Conservation (phyloP, 208 protist species). For the Endotrypanum monterogeii region DNA sequence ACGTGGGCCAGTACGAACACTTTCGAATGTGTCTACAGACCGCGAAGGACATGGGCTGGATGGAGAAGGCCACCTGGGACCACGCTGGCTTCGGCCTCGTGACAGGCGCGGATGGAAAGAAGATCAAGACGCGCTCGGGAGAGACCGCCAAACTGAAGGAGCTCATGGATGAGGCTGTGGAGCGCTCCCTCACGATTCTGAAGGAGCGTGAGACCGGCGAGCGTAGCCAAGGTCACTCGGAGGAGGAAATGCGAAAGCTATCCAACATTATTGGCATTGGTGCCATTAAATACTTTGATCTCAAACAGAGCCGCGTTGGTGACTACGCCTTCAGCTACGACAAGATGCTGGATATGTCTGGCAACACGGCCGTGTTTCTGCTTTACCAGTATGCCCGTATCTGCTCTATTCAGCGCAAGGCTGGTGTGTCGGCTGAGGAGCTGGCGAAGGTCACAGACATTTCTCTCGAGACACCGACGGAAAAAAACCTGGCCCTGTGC, state of each 20-base stretch:
- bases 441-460: conserved; percentile 62
- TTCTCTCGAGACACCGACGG: conserved; percentile 71
- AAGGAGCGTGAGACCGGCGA: conserved; percentile 82
- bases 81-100: conserved; percentile 95
- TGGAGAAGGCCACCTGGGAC: conserved; percentile 83
- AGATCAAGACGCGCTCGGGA: conserved; percentile 96
- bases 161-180: conserved; percentile 95
- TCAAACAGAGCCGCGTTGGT: conserved; percentile 92
- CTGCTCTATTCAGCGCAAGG: conserved; percentile 93
- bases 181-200: conserved; percentile 81
- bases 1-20: conserved; percentile 95
- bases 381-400: conserved; percentile 98
- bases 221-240: conserved; percentile 74
- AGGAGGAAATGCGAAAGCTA: conserved; percentile 83
- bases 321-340: conserved; percentile 97
- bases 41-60: conserved; percentile 90
- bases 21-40: conserved; percentile 91
- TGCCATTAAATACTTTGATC: conserved; percentile 98
- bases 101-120: conserved; percentile 91
- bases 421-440: conserved; percentile 64
- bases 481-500: conserved; percentile 88
- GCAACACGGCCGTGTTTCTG: conserved; percentile 97
- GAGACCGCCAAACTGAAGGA: conserved; percentile 95
- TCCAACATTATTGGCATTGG: conserved; percentile 93
- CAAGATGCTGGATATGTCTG: conserved; percentile 95